Evolutionary conservation across 2,329 filamentous ascomycete species (phyloP), one percentile per base, ranked within the genome.

Genomic region (Mycosphaerella sp.): DNA sequence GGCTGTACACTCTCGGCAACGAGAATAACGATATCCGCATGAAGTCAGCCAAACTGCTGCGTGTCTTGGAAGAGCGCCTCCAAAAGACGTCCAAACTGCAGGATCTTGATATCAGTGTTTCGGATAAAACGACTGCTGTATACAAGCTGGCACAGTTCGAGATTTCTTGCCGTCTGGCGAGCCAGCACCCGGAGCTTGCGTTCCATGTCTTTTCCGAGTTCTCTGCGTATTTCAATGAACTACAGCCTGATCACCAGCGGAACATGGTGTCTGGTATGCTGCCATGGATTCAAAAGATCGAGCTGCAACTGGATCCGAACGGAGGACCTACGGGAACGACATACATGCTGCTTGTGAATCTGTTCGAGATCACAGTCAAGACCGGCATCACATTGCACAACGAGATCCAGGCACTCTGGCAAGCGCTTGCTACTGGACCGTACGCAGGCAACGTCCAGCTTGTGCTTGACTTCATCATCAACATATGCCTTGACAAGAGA

Each of bases 71-170:
- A 68, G 62, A 64, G 53, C 81, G 88, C 18, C 87, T 93, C 58
- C 81, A 85, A 57, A 86, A 87, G 59, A 93, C 82, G 58, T 95
- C 91, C 1, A 94, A 94, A 65, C 82, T 98, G 6, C 89, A 95
- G 66, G 93, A 98, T 67, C 94, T 96, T 53, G 93, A 98, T 64
- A 97, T 98, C 62, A 96, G 90, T 67, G 93, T 98, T 52, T 94
- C 91, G 0, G 94, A 98, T 71, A 97, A 96, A 71, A 98, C 94
- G 0, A 95, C 95, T 59, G 90, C 91, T 0, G 91, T 98, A 2
- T 98, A 97, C 71, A 98, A 98, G 71, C 77, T 94, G 40, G 93
- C 94, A 0, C 93, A 98, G 65, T 97, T 96, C 59, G 91, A 97
- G 66, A 94, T 95, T 17, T 97, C 93, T 0, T 89, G 91, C 63